Conservation (phyloP, 352 stramenopile genomes). For the Phytophthora sp. region DNA sequence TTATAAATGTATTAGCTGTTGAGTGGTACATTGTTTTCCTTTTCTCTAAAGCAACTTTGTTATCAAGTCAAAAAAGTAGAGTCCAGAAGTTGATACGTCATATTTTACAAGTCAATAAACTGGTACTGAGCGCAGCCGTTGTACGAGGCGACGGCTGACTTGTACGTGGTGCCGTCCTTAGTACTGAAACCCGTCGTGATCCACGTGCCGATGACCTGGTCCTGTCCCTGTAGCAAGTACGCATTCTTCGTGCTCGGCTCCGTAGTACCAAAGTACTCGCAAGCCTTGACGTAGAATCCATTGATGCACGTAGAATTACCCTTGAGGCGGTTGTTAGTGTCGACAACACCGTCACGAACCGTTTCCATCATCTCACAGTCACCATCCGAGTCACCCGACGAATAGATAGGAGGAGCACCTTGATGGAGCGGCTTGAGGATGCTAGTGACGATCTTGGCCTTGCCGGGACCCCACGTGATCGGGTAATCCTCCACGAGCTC, state of each 20-base stretch:
- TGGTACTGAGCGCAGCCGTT: constrained; percentile 48
- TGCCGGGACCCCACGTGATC: constrained; percentile 71
- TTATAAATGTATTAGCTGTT: constrained; percentile 25
- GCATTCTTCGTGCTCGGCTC: constrained; percentile 52
- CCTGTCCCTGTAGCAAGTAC: constrained; percentile 70
- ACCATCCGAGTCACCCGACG: constrained; percentile 59
- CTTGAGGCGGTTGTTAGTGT: constrained; percentile 75
- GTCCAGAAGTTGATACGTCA: neutral
- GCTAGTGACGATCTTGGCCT: constrained; percentile 55
- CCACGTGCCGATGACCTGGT: constrained; percentile 67
- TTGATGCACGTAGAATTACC: constrained; percentile 57
- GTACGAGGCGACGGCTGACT: constrained; percentile 44
- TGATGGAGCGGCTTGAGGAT: constrained; percentile 54
- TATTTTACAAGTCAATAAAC: constrained; percentile 42
- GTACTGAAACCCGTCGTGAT: constrained; percentile 73
- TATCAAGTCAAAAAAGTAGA: constrained; percentile 4
- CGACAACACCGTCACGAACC: constrained; percentile 61
- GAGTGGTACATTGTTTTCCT: too few relatives aligned
- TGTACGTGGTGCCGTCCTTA: constrained; percentile 59
- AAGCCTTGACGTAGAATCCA: constrained; percentile 65
- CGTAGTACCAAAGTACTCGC: constrained; percentile 48
- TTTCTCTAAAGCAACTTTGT: too few relatives aligned
- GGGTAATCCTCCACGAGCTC: constrained; percentile 53
- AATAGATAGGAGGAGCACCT: constrained; percentile 54
- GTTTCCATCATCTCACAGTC: constrained; percentile 71